Conservation (phyloP, 2,329 filamentous ascomycete species). For the Verticillium zaregamsianum region DNA sequence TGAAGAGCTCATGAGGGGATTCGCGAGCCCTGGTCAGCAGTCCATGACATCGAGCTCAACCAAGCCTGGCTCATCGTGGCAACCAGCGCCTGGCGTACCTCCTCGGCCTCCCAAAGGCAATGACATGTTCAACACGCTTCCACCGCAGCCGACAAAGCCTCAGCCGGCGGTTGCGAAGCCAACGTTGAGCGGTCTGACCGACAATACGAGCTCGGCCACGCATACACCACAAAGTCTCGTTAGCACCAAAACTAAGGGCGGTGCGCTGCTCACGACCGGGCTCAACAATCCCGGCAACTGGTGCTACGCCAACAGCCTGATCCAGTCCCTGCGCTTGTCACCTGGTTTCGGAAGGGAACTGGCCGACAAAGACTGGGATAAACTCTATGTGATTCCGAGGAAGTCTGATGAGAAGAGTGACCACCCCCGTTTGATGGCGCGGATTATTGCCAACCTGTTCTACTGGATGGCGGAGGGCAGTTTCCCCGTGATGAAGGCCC, state of each 20-base stretch:
- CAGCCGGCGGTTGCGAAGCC: not conserved
- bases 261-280: slow-evolving; percentile 57
- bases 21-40: not conserved
- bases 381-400: slow-evolving; percentile 63
- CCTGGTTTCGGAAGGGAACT: slow-evolving; percentile 62
- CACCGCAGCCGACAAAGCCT: slow-evolving; percentile 24
- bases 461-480: slow-evolving; percentile 51
- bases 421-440: slow-evolving; percentile 55
- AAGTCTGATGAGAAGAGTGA: slow-evolving; percentile 53
- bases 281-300: slow-evolving; percentile 76
- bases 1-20: not conserved
- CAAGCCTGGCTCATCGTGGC: not conserved
- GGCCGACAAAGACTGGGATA: slow-evolving; percentile 54
- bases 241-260: slow-evolving; percentile 28
- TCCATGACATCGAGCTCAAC: not conserved
- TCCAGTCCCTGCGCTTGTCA: slow-evolving; percentile 80
- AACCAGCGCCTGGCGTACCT: not conserved
- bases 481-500: slow-evolving; percentile 46
- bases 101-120: not conserved
- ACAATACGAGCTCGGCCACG: not conserved
- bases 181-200: slow-evolving; percentile 4
- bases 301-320: slow-evolving; percentile 88
- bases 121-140: not conserved
- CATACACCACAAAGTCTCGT: not conserved
- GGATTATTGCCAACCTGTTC: slow-evolving; percentile 55